These are phyloP conservation scores for Agrocybe pediades DNA, from an alignment of 768 basidiomycete genomes.

Conservation along the genomic window DNA sequence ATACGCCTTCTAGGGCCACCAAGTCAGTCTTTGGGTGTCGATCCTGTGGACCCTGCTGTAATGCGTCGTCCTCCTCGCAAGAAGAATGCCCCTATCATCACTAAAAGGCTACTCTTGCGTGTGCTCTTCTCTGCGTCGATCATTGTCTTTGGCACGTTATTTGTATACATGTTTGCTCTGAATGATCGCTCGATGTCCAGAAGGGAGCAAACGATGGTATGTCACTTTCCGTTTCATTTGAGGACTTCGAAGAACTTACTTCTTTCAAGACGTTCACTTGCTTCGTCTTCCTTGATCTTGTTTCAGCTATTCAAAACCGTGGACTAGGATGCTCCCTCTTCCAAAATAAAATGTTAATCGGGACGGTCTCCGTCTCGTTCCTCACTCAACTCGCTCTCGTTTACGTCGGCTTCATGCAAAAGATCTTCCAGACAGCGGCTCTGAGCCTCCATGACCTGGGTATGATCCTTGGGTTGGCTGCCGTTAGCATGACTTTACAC, in stretches of 20 bases:
- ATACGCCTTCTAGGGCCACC: slow-evolving; percentile 67
- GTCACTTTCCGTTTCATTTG: slow-evolving; percentile 9
- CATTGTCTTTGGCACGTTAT: slow-evolving; percentile 87
- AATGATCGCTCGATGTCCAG: slow-evolving; percentile 82
- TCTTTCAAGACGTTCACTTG: slow-evolving; percentile 84
- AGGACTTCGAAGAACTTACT: slow-evolving; percentile 65
- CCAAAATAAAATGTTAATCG: slow-evolving; percentile 87
- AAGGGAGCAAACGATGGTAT: slow-evolving; percentile 92
- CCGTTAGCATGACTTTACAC: slow-evolving; percentile 66
- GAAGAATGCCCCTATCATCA: slow-evolving; percentile 91
- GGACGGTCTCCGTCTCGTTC: slow-evolving; percentile 87
- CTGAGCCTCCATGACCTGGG: slow-evolving; percentile 67
- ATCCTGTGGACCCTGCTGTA: slow-evolving; percentile 90
- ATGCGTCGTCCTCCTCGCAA: slow-evolving; percentile 93
- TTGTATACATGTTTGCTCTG: slow-evolving; percentile 81
- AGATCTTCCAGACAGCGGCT: slow-evolving; percentile 91
- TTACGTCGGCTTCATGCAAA: slow-evolving; percentile 90
- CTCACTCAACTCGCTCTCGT: slow-evolving; percentile 82
- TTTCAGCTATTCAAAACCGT: slow-evolving; percentile 93
- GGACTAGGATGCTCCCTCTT: slow-evolving; percentile 83
- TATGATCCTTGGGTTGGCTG: slow-evolving; percentile 69
- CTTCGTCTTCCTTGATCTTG: slow-evolving; percentile 96
- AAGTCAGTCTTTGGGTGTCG: slow-evolving; percentile 94
- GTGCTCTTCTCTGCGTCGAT: slow-evolving; percentile 93
- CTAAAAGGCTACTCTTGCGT: slow-evolving; percentile 65